Evolutionary conservation across 2,329 filamentous ascomycete genomes (phyloP), one percentile per base, ranked within the genome.

Genomic region (Xylaria sp.): DNA sequence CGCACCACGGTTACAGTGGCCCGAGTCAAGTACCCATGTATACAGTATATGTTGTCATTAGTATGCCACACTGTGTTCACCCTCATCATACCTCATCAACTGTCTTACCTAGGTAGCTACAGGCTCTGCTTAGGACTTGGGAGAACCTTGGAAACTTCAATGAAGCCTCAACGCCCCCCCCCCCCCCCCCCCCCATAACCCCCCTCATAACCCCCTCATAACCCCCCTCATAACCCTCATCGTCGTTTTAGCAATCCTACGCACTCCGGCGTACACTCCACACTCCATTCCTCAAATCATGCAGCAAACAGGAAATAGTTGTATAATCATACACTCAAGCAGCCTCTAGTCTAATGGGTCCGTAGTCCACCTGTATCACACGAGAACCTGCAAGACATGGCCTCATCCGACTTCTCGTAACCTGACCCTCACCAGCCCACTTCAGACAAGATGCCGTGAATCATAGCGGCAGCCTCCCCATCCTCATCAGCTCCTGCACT

Each of bases 401-500:
- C 25, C 41, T 35, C 21, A 17, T 29, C 31, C n/a, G 54, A 64
- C 62, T 61, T 64, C 60, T 47, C 62, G 58, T 56, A 49, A 38
- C 53, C 59, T 25, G 11, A 54, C 46, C 59, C 54, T 59, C 48
- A 51, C 49, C 5, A 48, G 13, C 27, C n/a, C 8, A 31, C 27
- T 21, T 43, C 38, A 19, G 19, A 55, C 38, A 23, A 19, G 9
- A 23, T 27, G 21, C 23, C 31, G 25, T 44, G 29, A 31, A 31
- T 58, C 35, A 58, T 41, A 67, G 41, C 17, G 67, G 65, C 19
- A 68, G 10, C 23, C 63, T 66, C 13, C 67, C 55, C 57, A 67
- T 57, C 49, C 67, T 56, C 41, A 64, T 61, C 38, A 68, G 9
- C 49, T 68, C 65, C 17, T 62, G 63, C 3, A 66, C 63, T 35